phyloP scores from a whole-genome alignment of 1,284 basidiomycete species.

The Polyporus tsugae region DNA sequence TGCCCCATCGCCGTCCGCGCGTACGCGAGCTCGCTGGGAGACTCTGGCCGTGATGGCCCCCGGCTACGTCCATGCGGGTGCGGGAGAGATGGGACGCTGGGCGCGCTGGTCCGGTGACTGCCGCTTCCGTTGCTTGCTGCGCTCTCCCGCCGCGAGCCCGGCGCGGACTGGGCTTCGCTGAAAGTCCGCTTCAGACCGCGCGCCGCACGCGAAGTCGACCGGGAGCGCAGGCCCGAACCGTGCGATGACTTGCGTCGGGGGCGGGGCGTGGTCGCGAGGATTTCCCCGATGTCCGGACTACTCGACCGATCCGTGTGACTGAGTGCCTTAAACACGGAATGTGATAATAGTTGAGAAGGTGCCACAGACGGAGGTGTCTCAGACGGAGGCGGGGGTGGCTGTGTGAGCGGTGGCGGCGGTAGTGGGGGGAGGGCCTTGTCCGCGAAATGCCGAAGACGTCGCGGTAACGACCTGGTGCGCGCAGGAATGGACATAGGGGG shows the following conservation, averaged over 20 bases:
- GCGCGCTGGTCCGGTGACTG: slow-evolving; percentile 21
- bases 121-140: slow-evolving; percentile 7
- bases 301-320: slow-evolving; percentile 31
- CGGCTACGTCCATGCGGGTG: slow-evolving; percentile 10
- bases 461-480: slow-evolving; percentile 3
- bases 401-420: slow-evolving; percentile 27
- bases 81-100: slow-evolving; percentile 12
- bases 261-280: slow-evolving; percentile 55
- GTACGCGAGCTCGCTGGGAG: slow-evolving; percentile 27
- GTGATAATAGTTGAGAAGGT: slow-evolving; percentile 18
- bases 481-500: slow-evolving; percentile 16
- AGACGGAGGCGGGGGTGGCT: slow-evolving; percentile 21
- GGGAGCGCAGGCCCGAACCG: slow-evolving; percentile 27
- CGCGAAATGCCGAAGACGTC: slow-evolving; percentile 9
- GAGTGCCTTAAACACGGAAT: slow-evolving; percentile 12
- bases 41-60: slow-evolving; percentile 17
- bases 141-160: slow-evolving; percentile 26
- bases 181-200: slow-evolving; percentile 30
- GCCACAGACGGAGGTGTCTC: slow-evolving; percentile 11
- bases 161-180: slow-evolving; percentile 28
- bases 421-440: slow-evolving; percentile 42
- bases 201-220: slow-evolving; percentile 35
- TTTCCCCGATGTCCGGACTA: slow-evolving; percentile 57
- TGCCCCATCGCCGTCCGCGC: slow-evolving; percentile 22
- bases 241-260: slow-evolving; percentile 46